phyloP scores from a whole-genome alignment of 2,329 filamentous ascomycete species.

The Blastomyces silverae region DNA sequence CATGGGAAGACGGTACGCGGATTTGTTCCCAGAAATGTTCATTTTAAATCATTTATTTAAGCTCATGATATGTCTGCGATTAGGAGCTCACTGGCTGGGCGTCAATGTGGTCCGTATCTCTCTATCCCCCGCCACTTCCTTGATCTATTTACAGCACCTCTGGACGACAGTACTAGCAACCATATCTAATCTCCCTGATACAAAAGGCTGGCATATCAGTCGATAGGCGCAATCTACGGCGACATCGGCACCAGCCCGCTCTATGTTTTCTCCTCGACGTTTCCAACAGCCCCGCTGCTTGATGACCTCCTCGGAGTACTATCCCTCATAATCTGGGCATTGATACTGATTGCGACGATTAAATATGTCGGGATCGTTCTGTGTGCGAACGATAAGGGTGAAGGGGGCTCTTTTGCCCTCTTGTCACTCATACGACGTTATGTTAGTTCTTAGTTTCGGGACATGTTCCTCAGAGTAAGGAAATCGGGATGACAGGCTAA shows the following conservation, averaged over 20 bases:
- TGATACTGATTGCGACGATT: slow-evolving; percentile 52
- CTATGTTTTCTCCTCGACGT: slow-evolving; percentile 53
- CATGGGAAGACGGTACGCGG: slow-evolving; percentile 9
- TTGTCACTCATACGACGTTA: slow-evolving; percentile 50
- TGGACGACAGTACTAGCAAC: neutral
- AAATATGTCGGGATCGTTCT: slow-evolving; percentile 53
- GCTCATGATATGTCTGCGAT: slow-evolving; percentile 3
- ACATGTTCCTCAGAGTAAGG: neutral
- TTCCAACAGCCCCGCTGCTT: slow-evolving; percentile 39
- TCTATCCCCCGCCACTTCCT: neutral
- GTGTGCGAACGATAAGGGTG: slow-evolving; percentile 51
- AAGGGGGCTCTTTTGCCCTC: slow-evolving; percentile 52
- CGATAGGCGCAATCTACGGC: slow-evolving; percentile 53
- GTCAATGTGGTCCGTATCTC: slow-evolving; percentile 19
- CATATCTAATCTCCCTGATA: neutral
- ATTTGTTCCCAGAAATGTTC: neutral
- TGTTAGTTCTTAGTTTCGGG: slow-evolving; percentile 28
- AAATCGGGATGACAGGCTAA: slow-evolving; percentile 8
- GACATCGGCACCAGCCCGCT: slow-evolving; percentile 54
- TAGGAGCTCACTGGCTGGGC: slow-evolving; percentile 20
- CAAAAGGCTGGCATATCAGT: slow-evolving; percentile 48
- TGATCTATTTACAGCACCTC: neutral
- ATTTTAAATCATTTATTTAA: neutral
- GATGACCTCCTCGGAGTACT: slow-evolving; percentile 49
- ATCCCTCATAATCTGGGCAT: slow-evolving; percentile 51